Evolutionary conservation across 345 rosid species (phyloP), one percentile per base, ranked within the genome.

Genomic region (Euphorbia peplus): DNA sequence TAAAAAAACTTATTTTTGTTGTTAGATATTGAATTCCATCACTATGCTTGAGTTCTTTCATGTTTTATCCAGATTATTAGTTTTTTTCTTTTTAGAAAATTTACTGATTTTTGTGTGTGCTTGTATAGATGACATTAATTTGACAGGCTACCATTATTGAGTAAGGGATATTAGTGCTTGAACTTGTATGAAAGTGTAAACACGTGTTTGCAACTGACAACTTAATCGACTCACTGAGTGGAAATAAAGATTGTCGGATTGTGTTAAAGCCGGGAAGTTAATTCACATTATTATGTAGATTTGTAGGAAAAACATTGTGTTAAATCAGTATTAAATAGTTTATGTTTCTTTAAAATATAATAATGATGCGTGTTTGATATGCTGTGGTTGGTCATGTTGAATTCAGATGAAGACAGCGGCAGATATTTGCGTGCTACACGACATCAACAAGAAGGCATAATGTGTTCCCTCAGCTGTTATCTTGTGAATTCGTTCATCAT

Each of bases 361-460:
- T 47, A 30, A 69, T 53, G 8, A 3, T 60, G 35, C 24, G 22
- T n/a, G 41, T 72, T 46, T 60, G 14, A 25, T 0, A 46, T 68
- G 55, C 22, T 62, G 41, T 78, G 37, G 55, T 46, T 55, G 19
- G 24, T 74, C 28, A 63, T 41, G 18, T 15, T 63, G 56, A 64
- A 71, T 76, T 57, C 90, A 93, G 98, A 79, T 93, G 91, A 93
- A 90, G 88, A 90, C 96, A 5, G 98, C 97, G 8, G 96, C 98
- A n/a, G 97, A 93, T 64, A 71, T 80, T 28, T 89, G 97, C 63
- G 96, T 93, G 67, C 83, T 87, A 68, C 79, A 83, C 66, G 98
- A 93, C 76, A 85, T 82, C 57, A 84, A 84, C 79, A 93, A 79
- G 72, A 88, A 89, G 68, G 68, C 25, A 18, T 70, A 44, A 52